phyloP scores from a whole-genome alignment of 129 eudicot species.

The Arctium minus region DNA sequence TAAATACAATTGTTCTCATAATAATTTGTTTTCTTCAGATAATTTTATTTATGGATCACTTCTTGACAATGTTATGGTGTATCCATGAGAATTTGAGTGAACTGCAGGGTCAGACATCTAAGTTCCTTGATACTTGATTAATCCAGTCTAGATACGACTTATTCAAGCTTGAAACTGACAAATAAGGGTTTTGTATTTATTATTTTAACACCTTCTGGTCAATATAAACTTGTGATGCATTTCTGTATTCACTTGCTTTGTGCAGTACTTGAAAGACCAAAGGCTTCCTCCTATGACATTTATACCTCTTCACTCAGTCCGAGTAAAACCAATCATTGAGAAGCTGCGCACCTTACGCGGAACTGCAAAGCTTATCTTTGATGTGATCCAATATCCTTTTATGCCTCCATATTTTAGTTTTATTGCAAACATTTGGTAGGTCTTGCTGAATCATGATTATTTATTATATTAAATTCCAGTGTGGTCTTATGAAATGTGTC shows the following conservation, averaged over 20 bases:
- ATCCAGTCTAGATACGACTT: too few species aligned
- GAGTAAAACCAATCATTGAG: conserved; percentile 88
- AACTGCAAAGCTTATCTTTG: conserved; percentile 83
- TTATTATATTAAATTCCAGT: too few species aligned
- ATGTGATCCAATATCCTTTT: conserved; percentile 95
- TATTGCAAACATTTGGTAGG: background rate
- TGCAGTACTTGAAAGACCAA: conserved; percentile 93
- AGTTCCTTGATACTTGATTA: too few species aligned
- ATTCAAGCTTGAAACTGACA: too few species aligned
- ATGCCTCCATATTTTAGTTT: background rate
- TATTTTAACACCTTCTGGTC: background rate
- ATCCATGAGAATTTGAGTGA: too few species aligned
- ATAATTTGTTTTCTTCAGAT: background rate
- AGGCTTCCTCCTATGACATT: conserved; percentile 99
- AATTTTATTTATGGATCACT: too few species aligned
- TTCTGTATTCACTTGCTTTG: conserved; percentile 14
- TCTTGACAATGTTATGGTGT: too few species aligned
- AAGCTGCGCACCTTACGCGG: conserved; percentile 88
- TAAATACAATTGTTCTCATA: background rate
- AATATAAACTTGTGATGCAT: background rate
- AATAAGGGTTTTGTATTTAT: too few species aligned
- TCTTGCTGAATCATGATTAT: background rate
- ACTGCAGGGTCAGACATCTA: too few species aligned
- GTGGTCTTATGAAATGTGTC: too few species aligned
- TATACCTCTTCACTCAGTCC: conserved; percentile 91